Base-by-base conservation (phyloP, 257 asterid species). In the Scutellaria minor region DNA sequence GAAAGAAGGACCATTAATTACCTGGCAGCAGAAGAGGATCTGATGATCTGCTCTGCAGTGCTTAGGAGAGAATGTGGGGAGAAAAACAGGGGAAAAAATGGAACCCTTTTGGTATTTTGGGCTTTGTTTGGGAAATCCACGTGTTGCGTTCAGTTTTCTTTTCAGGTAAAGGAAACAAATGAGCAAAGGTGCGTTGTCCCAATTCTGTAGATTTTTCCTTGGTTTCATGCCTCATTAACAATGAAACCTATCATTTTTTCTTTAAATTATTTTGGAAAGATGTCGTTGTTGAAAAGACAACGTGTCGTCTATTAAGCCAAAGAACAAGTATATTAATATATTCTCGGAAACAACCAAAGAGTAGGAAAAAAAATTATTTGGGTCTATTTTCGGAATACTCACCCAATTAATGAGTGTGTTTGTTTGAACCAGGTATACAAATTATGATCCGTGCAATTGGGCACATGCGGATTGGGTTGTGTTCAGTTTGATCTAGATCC, bases 21-120 rank as follows among this genome's bases (percentile, higher is more conserved):
- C 82, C 80, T 70, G 79, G 81, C 75, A 71, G 77, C 70, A 66
- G 70, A 60, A 56, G 85, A 72, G 72, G 82, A 78, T 77, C 75
- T 58, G 82, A 73, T 80, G 79, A 79, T 78, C 18, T 18, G 18
- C 18, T 18, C 81, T 39, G 74, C 66, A 62, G 35, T 53, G 47
- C 35, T 50, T 39, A n/a, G 9, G 44, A 14, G 65, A 20, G 47
- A 66, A 39, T 39, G 55, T 41, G 65, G 74, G 60, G 56, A 35
- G 68, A 68, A 48, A 73, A 78, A 44, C 15, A 58, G 78, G 75
- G 81, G 42, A 74, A 46, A 53, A 66, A 40, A 35, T 31, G 47
- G 76, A 69, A 61, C 75, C 73, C 74, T 64, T 45, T 56, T 57
- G 72, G 57, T 66, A 20, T 51, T 73, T 74, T 66, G 67, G 78